These are phyloP conservation scores for Bryoerythrophyllum caledonicum DNA, from an alignment of 225 moss, liverwort and hornwort species.

Conservation along the genomic window DNA sequence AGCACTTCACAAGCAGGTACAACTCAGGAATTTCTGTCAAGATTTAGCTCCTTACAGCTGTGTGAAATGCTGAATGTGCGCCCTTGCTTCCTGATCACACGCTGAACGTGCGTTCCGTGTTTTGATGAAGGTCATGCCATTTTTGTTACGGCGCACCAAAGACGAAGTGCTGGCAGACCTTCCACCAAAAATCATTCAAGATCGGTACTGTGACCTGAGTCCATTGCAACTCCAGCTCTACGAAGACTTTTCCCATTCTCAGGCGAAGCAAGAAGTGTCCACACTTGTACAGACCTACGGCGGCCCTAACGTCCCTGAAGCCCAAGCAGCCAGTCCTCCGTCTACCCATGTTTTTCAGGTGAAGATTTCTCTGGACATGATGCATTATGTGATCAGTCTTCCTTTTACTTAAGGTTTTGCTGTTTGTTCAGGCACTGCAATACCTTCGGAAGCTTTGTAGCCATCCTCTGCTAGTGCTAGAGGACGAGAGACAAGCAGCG, in stretches of 20 bases:
- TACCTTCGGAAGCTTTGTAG: slow-evolving; percentile 80
- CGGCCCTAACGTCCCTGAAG: slow-evolving; percentile 41
- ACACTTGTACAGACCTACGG: slow-evolving; percentile 59
- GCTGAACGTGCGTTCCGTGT: slow-evolving; percentile 3
- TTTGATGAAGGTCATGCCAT: slow-evolving; percentile 71
- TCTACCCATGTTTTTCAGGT: slow-evolving; percentile 88
- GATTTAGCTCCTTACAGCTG: not conserved
- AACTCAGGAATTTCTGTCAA: not conserved
- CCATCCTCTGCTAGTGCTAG: slow-evolving; percentile 75
- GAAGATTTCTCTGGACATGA: not conserved
- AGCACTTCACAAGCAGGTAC: slow-evolving; percentile 84
- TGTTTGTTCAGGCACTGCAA: slow-evolving; percentile 65
- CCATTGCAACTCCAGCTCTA: slow-evolving; percentile 73
- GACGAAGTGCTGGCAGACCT: slow-evolving; percentile 82
- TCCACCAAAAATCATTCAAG: slow-evolving; percentile 83
- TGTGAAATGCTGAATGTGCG: not conserved
- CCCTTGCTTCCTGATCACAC: not conserved
- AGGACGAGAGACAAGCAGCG: slow-evolving; percentile 49
- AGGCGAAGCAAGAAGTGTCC: slow-evolving; percentile 73
- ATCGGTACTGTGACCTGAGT: slow-evolving; percentile 83
- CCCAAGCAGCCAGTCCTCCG: slow-evolving; percentile 37
- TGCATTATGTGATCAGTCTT: no score
- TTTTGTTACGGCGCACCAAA: slow-evolving; percentile 77
- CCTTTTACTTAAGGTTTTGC: not conserved
- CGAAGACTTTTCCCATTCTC: slow-evolving; percentile 78